These are phyloP conservation scores for Trapa incisa DNA, from an alignment of 345 rosid species.

Conservation along the genomic window DNA sequence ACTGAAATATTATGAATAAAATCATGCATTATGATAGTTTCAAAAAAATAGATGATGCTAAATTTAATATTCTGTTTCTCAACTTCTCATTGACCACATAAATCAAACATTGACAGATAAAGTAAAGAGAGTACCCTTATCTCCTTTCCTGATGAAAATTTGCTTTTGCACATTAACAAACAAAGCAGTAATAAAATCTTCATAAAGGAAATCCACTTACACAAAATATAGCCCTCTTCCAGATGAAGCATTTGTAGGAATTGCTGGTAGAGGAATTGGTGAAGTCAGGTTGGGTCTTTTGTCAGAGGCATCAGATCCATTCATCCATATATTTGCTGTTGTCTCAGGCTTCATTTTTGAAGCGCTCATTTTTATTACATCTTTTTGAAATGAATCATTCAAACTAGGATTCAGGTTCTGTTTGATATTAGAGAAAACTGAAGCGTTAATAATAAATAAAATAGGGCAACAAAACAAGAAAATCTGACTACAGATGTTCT, in stretches of 20 bases:
- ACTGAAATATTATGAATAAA: conserved; percentile 22
- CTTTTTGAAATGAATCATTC: conserved; percentile 23
- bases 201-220: conserved; percentile 22
- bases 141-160: neutral
- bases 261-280: conserved; percentile 51
- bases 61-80: neutral
- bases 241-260: conserved; percentile 25
- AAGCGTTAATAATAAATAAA: neutral
- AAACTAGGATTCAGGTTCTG: conserved; percentile 22
- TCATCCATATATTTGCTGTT: conserved; percentile 22
- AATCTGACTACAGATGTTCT: neutral
- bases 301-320: conserved; percentile 12
- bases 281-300: conserved; percentile 25
- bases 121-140: neutral
- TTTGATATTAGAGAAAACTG: neutral
- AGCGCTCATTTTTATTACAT: conserved; percentile 13
- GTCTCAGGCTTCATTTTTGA: conserved; percentile 13
- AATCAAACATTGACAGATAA: neutral
- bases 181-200: neutral
- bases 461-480: neutral
- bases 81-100: neutral
- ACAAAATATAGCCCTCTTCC: conserved; percentile 51
- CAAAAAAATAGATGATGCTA: neutral
- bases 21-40: neutral
- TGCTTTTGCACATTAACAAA: neutral